phyloP scores from a whole-genome alignment of 768 basidiomycete species.

The Psilocybe cubensis region DNA sequence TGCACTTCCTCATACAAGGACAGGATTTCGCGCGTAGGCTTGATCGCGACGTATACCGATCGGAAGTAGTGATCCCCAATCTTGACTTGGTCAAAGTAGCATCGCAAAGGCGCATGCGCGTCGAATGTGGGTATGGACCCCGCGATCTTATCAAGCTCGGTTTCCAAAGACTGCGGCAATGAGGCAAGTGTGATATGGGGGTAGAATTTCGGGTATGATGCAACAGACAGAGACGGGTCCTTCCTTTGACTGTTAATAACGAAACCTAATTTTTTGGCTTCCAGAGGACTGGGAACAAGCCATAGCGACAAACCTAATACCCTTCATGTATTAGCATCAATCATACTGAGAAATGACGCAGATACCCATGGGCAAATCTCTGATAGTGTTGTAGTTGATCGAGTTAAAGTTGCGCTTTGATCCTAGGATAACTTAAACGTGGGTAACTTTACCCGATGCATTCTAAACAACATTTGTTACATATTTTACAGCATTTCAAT shows the following conservation, averaged over 20 bases:
- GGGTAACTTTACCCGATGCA: background rate
- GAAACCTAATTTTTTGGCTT: conserved; percentile 45
- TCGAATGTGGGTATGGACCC: conserved; percentile 23
- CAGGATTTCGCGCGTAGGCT: conserved; percentile 46
- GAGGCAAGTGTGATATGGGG: conserved; percentile 75
- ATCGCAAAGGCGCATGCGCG: conserved; percentile 33
- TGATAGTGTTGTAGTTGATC: background rate
- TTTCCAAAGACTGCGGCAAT: conserved; percentile 33
- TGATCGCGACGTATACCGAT: conserved; percentile 64
- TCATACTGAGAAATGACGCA: background rate
- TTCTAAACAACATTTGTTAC: background rate
- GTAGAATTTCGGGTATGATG: conserved; percentile 61
- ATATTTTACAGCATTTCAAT: background rate
- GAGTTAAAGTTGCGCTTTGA: too few relatives aligned
- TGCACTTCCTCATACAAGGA: conserved; percentile 54
- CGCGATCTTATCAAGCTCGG: conserved; percentile 26
- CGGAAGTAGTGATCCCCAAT: conserved; percentile 70
- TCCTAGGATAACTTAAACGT: too few relatives aligned
- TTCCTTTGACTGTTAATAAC: conserved; percentile 47
- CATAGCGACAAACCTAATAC: conserved; percentile 63
- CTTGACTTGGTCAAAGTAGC: conserved; percentile 57
- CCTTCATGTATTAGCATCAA: background rate
- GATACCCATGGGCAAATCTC: background rate
- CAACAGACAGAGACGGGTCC: conserved; percentile 23
- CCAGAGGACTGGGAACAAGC: conserved; percentile 62